Percentiles rank a stretch among this genome's conserved stretches.
phyloP scores from a whole-genome alignment of 2,329 filamentous ascomycete genomes.

The Decorospora gaudefroyi region DNA sequence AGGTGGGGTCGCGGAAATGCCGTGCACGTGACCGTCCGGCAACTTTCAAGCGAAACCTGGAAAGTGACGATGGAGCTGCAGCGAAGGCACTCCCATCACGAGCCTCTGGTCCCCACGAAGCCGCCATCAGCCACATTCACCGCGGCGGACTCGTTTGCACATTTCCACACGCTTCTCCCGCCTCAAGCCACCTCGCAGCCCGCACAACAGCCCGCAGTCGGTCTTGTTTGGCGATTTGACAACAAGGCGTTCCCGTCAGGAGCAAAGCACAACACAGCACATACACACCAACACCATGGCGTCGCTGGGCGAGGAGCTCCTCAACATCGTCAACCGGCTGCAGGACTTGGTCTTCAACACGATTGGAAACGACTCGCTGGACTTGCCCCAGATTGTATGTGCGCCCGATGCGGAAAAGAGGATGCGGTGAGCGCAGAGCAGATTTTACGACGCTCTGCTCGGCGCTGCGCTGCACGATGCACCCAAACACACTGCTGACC shows the following conservation, averaged over 20 bases:
- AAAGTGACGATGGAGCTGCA: conserved; percentile 37
- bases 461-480: too few species aligned
- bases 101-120: conserved; percentile 26
- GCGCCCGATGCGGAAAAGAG: conserved; percentile 37
- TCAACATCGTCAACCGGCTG: conserved; percentile 95
- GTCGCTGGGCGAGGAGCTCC: conserved; percentile 90
- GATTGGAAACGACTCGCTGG: conserved; percentile 96
- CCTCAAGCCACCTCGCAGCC: conserved; percentile 11
- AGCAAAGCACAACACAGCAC: conserved; percentile 23
- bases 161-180: conserved; percentile 7
- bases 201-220: conserved; percentile 9
- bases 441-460: conserved; percentile 10
- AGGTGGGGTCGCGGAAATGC: conserved; percentile 11
- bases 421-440: conserved; percentile 20
- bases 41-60: conserved; percentile 27
- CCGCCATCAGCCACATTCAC: conserved; percentile 15
- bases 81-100: conserved; percentile 29
- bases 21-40: conserved; percentile 18
- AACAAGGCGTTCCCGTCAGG: conserved; percentile 29
- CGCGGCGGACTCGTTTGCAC: conserved; percentile 14
- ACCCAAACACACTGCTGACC: conserved; percentile 20
- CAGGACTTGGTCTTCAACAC: conserved; percentile 99
- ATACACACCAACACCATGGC: conserved; percentile 66
- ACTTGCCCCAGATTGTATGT: conserved; percentile 98
- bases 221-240: conserved; percentile 35